Percentiles rank a stretch among this genome's conserved stretches.
Evolutionary conservation across 805 yeast genomes (phyloP).

Genomic region (Metschnikowia cerradonensis): DNA sequence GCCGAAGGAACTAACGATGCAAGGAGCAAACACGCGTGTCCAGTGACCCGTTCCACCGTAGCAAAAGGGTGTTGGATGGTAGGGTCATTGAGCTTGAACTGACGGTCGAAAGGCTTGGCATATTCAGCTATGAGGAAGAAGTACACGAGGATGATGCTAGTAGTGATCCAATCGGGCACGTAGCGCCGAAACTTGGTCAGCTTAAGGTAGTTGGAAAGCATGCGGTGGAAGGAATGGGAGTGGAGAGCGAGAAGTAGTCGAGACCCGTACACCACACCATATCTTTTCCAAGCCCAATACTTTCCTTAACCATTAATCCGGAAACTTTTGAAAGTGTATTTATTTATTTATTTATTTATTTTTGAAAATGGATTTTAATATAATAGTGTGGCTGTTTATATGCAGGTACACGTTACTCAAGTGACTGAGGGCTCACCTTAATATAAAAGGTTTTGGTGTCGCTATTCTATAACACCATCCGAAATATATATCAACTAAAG

Average conservation of each 20-base stretch:
- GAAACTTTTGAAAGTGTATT: no score
- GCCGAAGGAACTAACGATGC: conserved; percentile 25
- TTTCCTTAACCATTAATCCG: no score
- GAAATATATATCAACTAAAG: no score
- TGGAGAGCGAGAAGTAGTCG: neutral
- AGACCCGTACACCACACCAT: conserved; percentile 1
- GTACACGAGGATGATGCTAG: conserved; percentile 19
- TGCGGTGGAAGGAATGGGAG: neutral
- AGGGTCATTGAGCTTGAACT: conserved; percentile 30
- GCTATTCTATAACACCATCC: no score
- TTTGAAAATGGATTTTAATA: no score
- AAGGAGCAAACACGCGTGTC: conserved; percentile 24
- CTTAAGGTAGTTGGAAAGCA: conserved; percentile 14
- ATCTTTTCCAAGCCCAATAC: no score
- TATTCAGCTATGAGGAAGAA: conserved; percentile 31
- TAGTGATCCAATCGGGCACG: conserved; percentile 31
- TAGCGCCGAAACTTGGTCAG: conserved; percentile 20
- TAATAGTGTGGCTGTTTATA: no score
- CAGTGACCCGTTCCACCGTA: conserved; percentile 26
- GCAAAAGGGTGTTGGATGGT: conserved; percentile 37
- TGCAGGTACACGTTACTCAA: no score
- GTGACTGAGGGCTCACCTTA: no score
- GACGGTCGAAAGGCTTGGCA: conserved; percentile 33
- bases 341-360: no score
- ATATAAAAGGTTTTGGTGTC: no score